Base-by-base conservation (phyloP, 2,329 filamentous ascomycete species). In the Trichoderma semiorbis region DNA sequence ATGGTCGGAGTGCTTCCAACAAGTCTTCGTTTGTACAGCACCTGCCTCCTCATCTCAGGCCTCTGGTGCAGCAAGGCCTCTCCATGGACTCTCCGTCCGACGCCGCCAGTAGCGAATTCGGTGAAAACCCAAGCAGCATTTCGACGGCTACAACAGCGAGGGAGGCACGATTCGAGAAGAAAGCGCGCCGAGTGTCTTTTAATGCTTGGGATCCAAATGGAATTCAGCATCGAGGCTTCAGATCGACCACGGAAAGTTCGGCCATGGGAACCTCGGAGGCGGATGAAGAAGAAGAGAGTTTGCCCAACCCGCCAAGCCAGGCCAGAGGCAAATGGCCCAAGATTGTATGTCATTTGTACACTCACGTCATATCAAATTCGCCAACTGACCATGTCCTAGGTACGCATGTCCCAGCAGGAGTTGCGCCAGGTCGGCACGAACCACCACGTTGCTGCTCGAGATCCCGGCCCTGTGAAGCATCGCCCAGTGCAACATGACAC, bases 181-280 rank as follows among this genome's bases (percentile, higher is more conserved):
- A 47, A 11, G 64, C 58, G 7, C 53, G 68, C 1, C 73, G 65
- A 0, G 70, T 76, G 0, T 34, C 57, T 0, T 81, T 73, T 74
- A 81, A 80, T 32, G 79, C 78, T 2, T 82, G 80, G 79, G 79
- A 79, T 11, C 21, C 75, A 1, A 69, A 50, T 5, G 81, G 81
- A 0, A 72, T 70, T 0, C 74, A 69, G 6, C 72, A 80, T 32
- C 61, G 63, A 3, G 69, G 28, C 1, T 30, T 72, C 50, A 81
- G 80, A 69, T 69, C 74, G 0, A 73, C 74, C 2, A 79, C 80
- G 0, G 60, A 73, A 3, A 58, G 63, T 24, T 78, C 78, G 1
- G 75, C 72, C 53, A 55, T 71, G 1, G 39, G 39, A n/a, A 43
- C 73, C 1, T 72, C 72, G 3, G 72, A 21, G n/a, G 21, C 12